Base-by-base conservation (phyloP, 1,284 basidiomycete genomes). In the Malassezia dermatis region DNA sequence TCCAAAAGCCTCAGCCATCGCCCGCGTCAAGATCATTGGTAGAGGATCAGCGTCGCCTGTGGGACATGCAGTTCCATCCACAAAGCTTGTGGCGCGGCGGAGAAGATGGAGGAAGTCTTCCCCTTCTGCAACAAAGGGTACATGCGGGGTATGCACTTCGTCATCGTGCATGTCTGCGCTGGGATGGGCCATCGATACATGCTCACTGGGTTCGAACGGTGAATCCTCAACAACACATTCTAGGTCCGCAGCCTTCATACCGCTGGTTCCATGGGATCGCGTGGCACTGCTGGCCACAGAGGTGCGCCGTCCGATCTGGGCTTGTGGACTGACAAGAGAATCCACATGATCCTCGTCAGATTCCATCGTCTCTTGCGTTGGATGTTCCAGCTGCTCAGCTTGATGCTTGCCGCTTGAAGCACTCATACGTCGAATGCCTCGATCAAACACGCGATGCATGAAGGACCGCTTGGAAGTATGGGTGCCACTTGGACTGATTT, bases 1-100 rank as follows among this genome's bases (percentile, higher is more conserved):
- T 8, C 70, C 70, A n/a, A 73, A 51, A 2, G 67, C 64, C 24
- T 61, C 42, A 2, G 62, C 65, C 6, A 71, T 47, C 0, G 70
- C 69, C 17, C 54, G 62, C 8, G 62, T 35, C n/a, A 73, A 17
- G 12, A 61, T 63, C 41, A 67, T 43, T 0, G 67, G 61, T 13
- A 70, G 51, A 15, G 70, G 67, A 34, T 73, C 70, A n/a, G 52
- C 53, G 12, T 51, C 53, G 10, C 52, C 48, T 1, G 8, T 42
- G 23, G n/a, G 37, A 31, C 46, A 47, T 8, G 28, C 27, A 56
- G 28, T 7, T 27, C 24, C 12, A 17, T 34, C 3, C 31, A 28
- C 19, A 48, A 28, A 12, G 48, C 55, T n/a, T n/a, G 23, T 19
- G 23, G 46, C 46, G 0, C 8, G 8, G 27, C 62, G 61, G 8